These are phyloP conservation scores for Pythium scleroteichum DNA, from an alignment of 352 stramenopile genomes.

Conservation along the genomic window DNA sequence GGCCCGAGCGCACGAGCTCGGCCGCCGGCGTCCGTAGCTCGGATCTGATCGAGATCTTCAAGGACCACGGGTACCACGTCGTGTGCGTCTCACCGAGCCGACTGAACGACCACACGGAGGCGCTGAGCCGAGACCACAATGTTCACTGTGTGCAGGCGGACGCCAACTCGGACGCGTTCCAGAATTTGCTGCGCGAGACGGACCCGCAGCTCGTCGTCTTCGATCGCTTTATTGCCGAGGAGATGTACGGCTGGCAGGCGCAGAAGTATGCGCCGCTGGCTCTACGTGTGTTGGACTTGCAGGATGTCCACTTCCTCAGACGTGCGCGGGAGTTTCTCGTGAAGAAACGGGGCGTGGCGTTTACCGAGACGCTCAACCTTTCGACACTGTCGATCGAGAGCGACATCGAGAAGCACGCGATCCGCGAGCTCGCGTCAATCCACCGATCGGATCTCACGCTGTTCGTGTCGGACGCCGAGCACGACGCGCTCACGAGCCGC, in stretches of 20 bases:
- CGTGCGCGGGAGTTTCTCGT: slow-evolving; percentile 79
- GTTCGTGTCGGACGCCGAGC: slow-evolving; percentile 71
- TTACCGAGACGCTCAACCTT: slow-evolving; percentile 46
- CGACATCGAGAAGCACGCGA: slow-evolving; percentile 59
- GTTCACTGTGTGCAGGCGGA: slow-evolving; percentile 72
- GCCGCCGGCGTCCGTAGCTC: slow-evolving; percentile 85
- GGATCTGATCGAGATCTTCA: slow-evolving; percentile 71
- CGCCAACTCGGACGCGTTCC: slow-evolving; percentile 69
- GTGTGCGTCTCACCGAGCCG: slow-evolving; percentile 78
- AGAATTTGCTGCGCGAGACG: slow-evolving; percentile 58
- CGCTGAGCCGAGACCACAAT: slow-evolving; percentile 39
- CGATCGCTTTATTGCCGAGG: slow-evolving; percentile 82
- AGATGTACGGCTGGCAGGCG: slow-evolving; percentile 86
- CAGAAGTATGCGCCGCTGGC: slow-evolving; percentile 77
- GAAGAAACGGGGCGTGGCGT: slow-evolving; percentile 46
- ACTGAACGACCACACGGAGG: slow-evolving; percentile 67
- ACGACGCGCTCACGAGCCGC: slow-evolving; percentile 48
- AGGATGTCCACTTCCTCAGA: slow-evolving; percentile 93
- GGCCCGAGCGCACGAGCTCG: slow-evolving; percentile 87
- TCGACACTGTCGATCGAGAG: slow-evolving; percentile 30
- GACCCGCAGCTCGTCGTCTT: slow-evolving; percentile 75
- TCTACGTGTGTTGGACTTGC: slow-evolving; percentile 88
- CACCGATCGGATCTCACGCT: slow-evolving; percentile 77
- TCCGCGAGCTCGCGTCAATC: slow-evolving; percentile 76
- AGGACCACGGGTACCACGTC: slow-evolving; percentile 63